phyloP scores from a whole-genome alignment of 2,329 filamentous ascomycete species.

The Penicillium concentricum region DNA sequence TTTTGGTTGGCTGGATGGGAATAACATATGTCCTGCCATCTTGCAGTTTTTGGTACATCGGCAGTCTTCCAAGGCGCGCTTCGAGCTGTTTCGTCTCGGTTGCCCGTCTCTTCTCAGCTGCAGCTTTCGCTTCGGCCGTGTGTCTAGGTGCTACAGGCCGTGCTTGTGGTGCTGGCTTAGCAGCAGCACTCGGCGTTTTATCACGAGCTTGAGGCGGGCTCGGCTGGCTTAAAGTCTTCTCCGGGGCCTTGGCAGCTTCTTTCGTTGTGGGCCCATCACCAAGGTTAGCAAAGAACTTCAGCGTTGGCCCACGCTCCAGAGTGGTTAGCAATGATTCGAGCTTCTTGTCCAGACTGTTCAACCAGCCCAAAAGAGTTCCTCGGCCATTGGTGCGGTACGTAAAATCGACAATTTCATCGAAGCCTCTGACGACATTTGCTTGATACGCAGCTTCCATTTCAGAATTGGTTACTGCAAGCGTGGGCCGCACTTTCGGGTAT shows the following conservation, averaged over 20 bases:
- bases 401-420: constrained; percentile 62
- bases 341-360: constrained; percentile 70
- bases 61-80: constrained; percentile 67
- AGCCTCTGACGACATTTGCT: constrained; percentile 74
- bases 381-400: constrained; percentile 43
- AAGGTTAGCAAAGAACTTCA: constrained; percentile 66
- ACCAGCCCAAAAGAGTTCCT: constrained; percentile 62
- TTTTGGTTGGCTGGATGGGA: constrained; percentile 65
- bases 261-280: constrained; percentile 38
- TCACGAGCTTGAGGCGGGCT: neutral
- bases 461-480: constrained; percentile 64
- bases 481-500: constrained; percentile 61
- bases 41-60: constrained; percentile 65
- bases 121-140: constrained; percentile 58
- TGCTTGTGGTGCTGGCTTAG: neutral
- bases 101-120: constrained; percentile 63
- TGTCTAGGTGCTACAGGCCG: constrained; percentile 50
- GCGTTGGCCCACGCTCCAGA: constrained; percentile 67
- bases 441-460: constrained; percentile 71
- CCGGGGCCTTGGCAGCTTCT: constrained; percentile 7
- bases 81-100: constrained; percentile 71
- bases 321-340: constrained; percentile 69
- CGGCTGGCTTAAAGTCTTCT: neutral
- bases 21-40: constrained; percentile 71
- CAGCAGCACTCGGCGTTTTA: neutral